Evolutionary conservation across 1,284 basidiomycete species (phyloP), one percentile per base, ranked within the genome.

Genomic region (Cutaneotrichosporon sp.): DNA sequence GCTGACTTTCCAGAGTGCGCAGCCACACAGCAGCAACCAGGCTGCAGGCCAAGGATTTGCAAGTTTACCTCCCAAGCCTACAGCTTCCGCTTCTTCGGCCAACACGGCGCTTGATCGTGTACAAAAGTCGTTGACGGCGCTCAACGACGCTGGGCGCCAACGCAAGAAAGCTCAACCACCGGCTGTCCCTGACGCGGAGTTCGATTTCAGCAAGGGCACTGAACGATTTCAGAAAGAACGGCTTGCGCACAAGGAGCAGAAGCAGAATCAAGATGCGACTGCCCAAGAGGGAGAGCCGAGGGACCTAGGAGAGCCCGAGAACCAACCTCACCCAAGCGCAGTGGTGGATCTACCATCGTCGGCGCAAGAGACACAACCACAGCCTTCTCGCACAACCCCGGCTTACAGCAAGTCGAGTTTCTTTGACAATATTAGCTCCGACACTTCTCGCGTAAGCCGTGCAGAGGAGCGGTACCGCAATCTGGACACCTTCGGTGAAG

Each of bases 401-500:
- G 58, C 55, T 20, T 73, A 73, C 56, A 64, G 58, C 49, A 73
- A 72, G 49, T 61, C 68, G 21, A 61, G 61, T 41, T 73, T 73
- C 61, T 73, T 73, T 46, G 72, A 73, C 54, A 59, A 58, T 26
- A 61, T 73, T 18, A 63, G 60, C 17, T 56, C 55, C 14, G 66
- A 64, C 22, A 63, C 62, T n/a, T 54, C 63, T 2, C 58, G 63
- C 23, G 65, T 71, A 7, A 62, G 57, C 33, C 58, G 69, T 23
- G 63, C 64, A 4, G 70, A 72, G 39, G 72, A 73, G 52, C 54
- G 72, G 42, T 63, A 66, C 46, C 61, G 72, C 47, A 73, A 73
- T 53, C 58, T 61, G 23, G 72, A 73, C 51, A 73, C 72, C 2
- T 73, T 73, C 43, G 72, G 72, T 5, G 72, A 72, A 49, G 68